phyloP scores from a whole-genome alignment of 2,329 filamentous ascomycete genomes.

The Cladosporium austrohemisphaericum region DNA sequence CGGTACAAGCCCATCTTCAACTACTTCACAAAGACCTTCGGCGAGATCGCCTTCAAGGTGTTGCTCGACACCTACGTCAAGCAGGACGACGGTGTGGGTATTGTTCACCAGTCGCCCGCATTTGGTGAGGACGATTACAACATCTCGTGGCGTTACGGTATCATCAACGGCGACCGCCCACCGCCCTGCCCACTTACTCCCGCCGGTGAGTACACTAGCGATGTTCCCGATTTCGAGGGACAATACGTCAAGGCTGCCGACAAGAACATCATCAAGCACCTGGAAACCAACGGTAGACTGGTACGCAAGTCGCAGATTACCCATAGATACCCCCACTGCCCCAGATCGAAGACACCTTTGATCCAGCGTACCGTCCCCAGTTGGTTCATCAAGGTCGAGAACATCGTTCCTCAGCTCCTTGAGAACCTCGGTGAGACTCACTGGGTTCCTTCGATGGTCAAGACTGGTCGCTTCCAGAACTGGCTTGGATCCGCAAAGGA shows the following conservation, averaged over 20 bases:
- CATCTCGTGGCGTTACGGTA: slow-evolving; percentile 69
- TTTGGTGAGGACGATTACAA: slow-evolving; percentile 97
- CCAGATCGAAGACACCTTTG: slow-evolving; percentile 88
- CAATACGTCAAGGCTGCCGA: slow-evolving; percentile 90
- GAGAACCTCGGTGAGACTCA: slow-evolving; percentile 83
- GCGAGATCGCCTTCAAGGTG: slow-evolving; percentile 77
- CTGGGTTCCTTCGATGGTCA: slow-evolving; percentile 88
- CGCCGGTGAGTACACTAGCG: slow-evolving; percentile 70
- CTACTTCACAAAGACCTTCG: slow-evolving; percentile 87
- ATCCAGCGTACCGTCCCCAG: slow-evolving; percentile 90
- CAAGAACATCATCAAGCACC: slow-evolving; percentile 84
- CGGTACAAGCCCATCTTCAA: slow-evolving; percentile 84
- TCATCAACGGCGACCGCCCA: slow-evolving; percentile 70
- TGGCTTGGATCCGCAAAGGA: slow-evolving; percentile 91
- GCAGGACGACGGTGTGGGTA: slow-evolving; percentile 83
- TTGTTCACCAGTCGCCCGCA: slow-evolving; percentile 89
- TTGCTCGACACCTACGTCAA: slow-evolving; percentile 83
- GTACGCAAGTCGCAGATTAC: slow-evolving; percentile 82
- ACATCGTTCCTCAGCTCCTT: slow-evolving; percentile 83
- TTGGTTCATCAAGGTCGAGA: slow-evolving; percentile 88
- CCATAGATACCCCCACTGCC: slow-evolving; percentile 92
- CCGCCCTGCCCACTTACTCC: slow-evolving; percentile 94
- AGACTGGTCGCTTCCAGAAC: slow-evolving; percentile 83
- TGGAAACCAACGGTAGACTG: slow-evolving; percentile 72
- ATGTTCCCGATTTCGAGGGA: slow-evolving; percentile 76